Evolutionary conservation across 495 filamentous ascomycete species (phyloP).

Genomic region (Sporormia fimetaria): DNA sequence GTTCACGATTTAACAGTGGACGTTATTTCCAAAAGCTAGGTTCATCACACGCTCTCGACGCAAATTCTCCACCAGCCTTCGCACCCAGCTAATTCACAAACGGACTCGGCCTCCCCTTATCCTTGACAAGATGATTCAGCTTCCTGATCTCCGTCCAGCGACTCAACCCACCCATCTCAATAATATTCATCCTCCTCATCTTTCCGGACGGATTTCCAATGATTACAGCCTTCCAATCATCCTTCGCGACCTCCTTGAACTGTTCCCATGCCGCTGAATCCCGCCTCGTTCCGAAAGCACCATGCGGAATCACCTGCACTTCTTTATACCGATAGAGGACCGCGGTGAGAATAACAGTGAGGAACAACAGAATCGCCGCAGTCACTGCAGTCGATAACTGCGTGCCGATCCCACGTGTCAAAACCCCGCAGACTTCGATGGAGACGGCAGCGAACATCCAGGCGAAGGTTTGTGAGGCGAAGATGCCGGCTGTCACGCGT

Average conservation of each 20-base stretch:
- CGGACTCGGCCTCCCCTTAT: conserved; percentile 6
- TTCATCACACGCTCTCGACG: neutral
- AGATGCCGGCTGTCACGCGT: conserved; percentile 58
- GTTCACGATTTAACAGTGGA: neutral
- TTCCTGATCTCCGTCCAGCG: conserved; percentile 61
- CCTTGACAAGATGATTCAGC: conserved; percentile 47
- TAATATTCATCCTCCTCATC: conserved; percentile 51
- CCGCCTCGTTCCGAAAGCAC: conserved; percentile 36
- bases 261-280: conserved; percentile 28
- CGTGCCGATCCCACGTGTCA: conserved; percentile 53
- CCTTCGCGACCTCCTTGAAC: conserved; percentile 30
- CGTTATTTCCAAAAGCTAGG: neutral
- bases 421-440: conserved; percentile 48
- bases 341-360: conserved; percentile 49
- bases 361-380: conserved; percentile 48
- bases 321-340: conserved; percentile 51
- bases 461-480: conserved; percentile 52
- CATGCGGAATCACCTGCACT: conserved; percentile 53
- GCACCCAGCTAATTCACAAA: neutral
- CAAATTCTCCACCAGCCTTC: neutral
- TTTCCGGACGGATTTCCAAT: conserved; percentile 57
- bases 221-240: conserved; percentile 53
- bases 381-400: conserved; percentile 52
- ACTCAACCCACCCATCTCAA: conserved; percentile 52
- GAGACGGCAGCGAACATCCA: conserved; percentile 55